These are phyloP conservation scores for Aspergillus ustus DNA, from an alignment of 2,329 filamentous ascomycete genomes.

Conservation along the genomic window DNA sequence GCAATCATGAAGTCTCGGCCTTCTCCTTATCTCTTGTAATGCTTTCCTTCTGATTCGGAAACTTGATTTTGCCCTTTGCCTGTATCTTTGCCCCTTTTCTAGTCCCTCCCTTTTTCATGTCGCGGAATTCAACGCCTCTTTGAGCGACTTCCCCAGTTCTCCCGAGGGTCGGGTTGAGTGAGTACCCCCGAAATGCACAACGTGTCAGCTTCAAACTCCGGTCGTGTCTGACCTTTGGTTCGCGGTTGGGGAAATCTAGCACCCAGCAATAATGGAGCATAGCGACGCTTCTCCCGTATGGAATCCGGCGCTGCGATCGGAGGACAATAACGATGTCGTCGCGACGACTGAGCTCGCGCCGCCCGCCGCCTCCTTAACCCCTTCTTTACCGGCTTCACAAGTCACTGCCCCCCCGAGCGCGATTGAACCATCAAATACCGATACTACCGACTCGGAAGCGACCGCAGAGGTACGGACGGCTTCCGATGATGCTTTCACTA, in stretches of 20 bases:
- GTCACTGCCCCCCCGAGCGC: background rate
- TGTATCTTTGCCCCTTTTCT: background rate
- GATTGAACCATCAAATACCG: background rate
- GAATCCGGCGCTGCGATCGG: constrained; percentile 60
- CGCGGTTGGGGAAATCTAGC: constrained; percentile 14
- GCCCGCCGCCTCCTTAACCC: background rate
- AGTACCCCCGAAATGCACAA: constrained; percentile 6
- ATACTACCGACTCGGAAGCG: background rate
- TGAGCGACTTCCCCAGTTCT: background rate
- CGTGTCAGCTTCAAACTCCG: constrained; percentile 4
- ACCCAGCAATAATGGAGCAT: constrained; percentile 30
- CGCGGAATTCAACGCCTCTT: constrained; percentile 8
- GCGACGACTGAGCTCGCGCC: constrained; percentile 12
- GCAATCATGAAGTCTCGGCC: constrained; percentile 10
- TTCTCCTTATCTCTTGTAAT: constrained; percentile 10
- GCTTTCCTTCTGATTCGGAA: constrained; percentile 8
- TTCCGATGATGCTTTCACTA: background rate
- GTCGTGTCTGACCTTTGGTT: constrained; percentile 12
- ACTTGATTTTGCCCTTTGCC: background rate
- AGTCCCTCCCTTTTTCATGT: background rate
- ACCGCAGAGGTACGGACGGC: background rate
- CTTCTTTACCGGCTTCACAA: background rate
- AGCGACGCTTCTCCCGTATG: constrained; percentile 46
- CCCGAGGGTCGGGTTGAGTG: constrained; percentile 12
- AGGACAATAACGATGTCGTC: constrained; percentile 32